These are phyloP conservation scores for Huntiella savannae DNA, from an alignment of 2,329 filamentous ascomycete species.

Conservation along the genomic window DNA sequence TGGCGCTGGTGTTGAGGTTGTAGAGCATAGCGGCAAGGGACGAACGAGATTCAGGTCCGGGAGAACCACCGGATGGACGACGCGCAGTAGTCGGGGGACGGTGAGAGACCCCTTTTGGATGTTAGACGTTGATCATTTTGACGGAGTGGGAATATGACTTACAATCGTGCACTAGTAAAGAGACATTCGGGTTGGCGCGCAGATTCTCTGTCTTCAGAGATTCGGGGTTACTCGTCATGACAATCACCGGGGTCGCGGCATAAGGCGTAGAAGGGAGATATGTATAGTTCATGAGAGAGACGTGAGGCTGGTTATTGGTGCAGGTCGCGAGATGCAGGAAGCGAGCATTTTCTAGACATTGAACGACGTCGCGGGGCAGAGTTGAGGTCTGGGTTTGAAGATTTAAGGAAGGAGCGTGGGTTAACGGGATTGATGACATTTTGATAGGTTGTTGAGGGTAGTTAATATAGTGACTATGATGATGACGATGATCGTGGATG, in stretches of 20 bases:
- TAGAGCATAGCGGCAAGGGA: constrained; percentile 67
- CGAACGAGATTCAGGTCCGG: constrained; percentile 44
- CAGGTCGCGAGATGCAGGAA: constrained; percentile 95
- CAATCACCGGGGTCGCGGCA: constrained; percentile 57
- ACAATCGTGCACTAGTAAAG: constrained; percentile 89
- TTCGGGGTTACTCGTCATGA: constrained; percentile 76
- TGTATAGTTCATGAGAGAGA: constrained; percentile 98
- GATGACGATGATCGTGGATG: too few species aligned
- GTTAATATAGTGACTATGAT: too few species aligned
- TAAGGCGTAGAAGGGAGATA: constrained; percentile 68
- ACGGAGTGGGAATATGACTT: constrained; percentile 14
- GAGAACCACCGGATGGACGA: constrained; percentile 40
- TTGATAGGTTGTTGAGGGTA: background rate
- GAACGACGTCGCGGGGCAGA: constrained; percentile 68
- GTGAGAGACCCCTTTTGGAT: constrained; percentile 55
- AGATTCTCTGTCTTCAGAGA: constrained; percentile 72
- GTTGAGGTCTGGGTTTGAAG: constrained; percentile 49
- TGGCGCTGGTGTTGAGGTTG: constrained; percentile 74
- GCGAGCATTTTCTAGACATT: constrained; percentile 82
- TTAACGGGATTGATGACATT: constrained; percentile 47
- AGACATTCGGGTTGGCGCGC: constrained; percentile 66
- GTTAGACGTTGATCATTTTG: background rate
- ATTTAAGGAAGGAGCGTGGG: constrained; percentile 56
- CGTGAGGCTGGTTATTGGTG: constrained; percentile 63
- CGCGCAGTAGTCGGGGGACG: constrained; percentile 57